Base-by-base conservation (phyloP, 208 protist species). In the Wallacemonas sp. region DNA sequence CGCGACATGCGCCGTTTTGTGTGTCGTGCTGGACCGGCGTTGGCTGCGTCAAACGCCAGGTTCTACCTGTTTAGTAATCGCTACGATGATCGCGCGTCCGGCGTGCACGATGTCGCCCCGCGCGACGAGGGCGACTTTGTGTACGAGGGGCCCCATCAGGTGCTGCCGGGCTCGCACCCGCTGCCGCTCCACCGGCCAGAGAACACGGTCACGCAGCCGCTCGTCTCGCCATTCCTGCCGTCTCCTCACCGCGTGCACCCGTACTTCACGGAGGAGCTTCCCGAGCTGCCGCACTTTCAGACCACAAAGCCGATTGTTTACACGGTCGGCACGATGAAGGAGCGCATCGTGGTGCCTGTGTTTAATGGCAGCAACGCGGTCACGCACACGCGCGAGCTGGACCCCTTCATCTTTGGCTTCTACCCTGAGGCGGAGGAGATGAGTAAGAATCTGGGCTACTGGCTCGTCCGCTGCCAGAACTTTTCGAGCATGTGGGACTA, bases 401-500 rank as follows among this genome's bases (percentile, higher is more conserved):
- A 97, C 55, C 92, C 92, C 14, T 97, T 95, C 72, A 89, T 97
- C 55, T 97, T 94, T 70, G 92, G 92, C 22, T 80, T 89, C 48
- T 97, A 95, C 57, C 92, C 92, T 1, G 77, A 95, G 49, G 69
- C 74, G 8, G 83, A 87, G 57, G 82, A 87, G 49, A 82, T 97
- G 61, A 74, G 73, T 25, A 87, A 89, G 65, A 91, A 92, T 64
- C 49, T 91, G 26, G 77, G 67, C 52, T 97, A 97, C 77, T 97
- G 92, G 89, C 72, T 94, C 36, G 87, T 91, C 26, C 86, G 92
- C 12, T 93, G 87, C 65, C 88, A 91, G 46, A 94, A 95, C 67
- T 97, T 88, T 67, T 82, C 80, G n/a, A 85, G 83, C 74, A 84
- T 85, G 72, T 97, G 89, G 87, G 92, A 97, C 63, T 94, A 93